Evolutionary conservation across 2,329 filamentous ascomycete species (phyloP).

Genomic region (Xylaria arbuscula): DNA sequence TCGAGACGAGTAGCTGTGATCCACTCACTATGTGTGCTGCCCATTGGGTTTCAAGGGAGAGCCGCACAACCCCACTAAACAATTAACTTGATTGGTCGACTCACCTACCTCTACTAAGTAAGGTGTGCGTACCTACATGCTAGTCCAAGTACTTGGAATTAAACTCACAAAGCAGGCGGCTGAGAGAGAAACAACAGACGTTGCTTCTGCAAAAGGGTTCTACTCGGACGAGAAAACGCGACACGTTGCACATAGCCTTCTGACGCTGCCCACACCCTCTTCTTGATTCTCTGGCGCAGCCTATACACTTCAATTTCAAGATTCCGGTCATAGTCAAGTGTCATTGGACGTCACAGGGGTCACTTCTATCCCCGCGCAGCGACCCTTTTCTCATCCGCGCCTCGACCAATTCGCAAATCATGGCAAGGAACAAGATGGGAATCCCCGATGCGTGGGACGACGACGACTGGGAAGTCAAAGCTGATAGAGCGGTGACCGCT

Average conservation of each 20-base stretch:
- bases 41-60: conserved; percentile 1
- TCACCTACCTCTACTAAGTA: conserved; percentile 8
- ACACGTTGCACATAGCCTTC: not conserved
- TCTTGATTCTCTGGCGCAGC: not conserved
- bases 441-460: conserved; percentile 85
- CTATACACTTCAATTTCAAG: not conserved
- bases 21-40: no score
- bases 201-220: no score
- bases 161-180: not conserved
- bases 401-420: conserved; percentile 15
- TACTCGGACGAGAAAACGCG: not conserved
- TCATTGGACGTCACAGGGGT: not conserved
- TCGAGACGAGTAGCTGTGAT: no score
- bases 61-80: not conserved
- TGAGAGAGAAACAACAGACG: not conserved
- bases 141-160: no score
- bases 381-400: not conserved
- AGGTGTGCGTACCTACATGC: no score
- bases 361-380: not conserved
- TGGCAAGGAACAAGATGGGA: conserved; percentile 42
- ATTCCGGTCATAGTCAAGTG: not conserved
- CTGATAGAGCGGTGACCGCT: conserved; percentile 66
- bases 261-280: not conserved
- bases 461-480: conserved; percentile 86
- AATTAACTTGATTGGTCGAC: conserved; percentile 4